Evolutionary conservation across 78 protist genomes (phyloP).

Genomic region (Mantamonas sphyraenae): DNA sequence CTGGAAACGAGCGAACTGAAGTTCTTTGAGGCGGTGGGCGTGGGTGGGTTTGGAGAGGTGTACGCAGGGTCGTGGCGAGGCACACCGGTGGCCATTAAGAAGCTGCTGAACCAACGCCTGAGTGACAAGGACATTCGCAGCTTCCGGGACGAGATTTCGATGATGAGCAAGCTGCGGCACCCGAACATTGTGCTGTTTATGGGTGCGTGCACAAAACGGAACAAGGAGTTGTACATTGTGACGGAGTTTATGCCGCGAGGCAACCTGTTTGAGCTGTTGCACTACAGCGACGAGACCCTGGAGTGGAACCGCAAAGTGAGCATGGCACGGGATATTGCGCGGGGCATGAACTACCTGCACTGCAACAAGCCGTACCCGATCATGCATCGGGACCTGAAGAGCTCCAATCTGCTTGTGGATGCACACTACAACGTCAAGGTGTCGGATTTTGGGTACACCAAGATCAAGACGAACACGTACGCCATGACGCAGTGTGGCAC

Average conservation of each 20-base stretch:
- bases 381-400: conserved; percentile 62
- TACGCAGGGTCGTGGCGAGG: too few species aligned
- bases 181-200: conserved; percentile 10
- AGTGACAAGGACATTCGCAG: neutral
- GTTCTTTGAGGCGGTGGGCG: too few species aligned
- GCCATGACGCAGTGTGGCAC: neutral
- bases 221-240: neutral
- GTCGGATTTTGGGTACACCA: conserved; percentile 55
- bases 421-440: conserved; percentile 42
- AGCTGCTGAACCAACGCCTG: neutral
- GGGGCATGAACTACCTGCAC: conserved; percentile 56
- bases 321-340: conserved; percentile 37
- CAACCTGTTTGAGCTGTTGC: neutral
- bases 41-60: too few species aligned
- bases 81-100: too few species aligned
- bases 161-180: conserved; percentile 13
- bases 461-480: neutral
- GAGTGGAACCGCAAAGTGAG: conserved; percentile 10
- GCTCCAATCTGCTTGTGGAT: conserved; percentile 47
- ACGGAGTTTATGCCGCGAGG: neutral
- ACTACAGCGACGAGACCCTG: neutral
- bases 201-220: conserved; percentile 22
- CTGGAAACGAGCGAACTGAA: too few species aligned
- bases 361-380: conserved; percentile 33
- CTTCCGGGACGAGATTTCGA: neutral